These are phyloP conservation scores for Trypanosoma melophagium DNA, from an alignment of 208 protist species.

Conservation along the genomic window DNA sequence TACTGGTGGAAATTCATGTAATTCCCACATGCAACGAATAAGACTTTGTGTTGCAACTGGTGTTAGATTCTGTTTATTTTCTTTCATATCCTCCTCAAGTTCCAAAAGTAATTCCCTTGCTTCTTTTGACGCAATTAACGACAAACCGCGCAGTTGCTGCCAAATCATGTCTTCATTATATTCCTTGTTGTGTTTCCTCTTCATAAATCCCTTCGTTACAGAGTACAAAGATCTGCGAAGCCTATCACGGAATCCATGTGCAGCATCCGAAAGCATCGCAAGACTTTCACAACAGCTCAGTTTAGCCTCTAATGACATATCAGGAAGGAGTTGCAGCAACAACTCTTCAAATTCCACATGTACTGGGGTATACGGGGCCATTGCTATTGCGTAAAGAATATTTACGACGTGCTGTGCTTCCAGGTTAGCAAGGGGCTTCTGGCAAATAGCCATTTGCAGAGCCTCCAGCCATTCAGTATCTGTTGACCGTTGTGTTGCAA, in stretches of 20 bases:
- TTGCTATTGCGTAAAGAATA: conserved; percentile 12
- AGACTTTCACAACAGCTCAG: conserved; percentile 20
- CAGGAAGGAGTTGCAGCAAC: conserved; percentile 15
- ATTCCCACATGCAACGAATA: conserved; percentile 21
- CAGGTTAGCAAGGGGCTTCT: not conserved
- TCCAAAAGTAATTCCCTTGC: conserved; percentile 7
- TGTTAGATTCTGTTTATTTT: conserved; percentile 5
- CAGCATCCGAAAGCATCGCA: conserved; percentile 4
- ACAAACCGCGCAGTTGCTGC: conserved; percentile 21
- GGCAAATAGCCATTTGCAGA: conserved; percentile 14
- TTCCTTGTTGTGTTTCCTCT: not conserved
- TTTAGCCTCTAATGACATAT: conserved; percentile 22
- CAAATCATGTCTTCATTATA: not conserved
- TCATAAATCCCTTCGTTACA: not conserved
- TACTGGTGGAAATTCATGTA: conserved; percentile 19
- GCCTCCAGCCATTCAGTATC: conserved; percentile 15
- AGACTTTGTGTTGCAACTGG: conserved; percentile 12
- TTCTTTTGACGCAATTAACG: conserved; percentile 21
- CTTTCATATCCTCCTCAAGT: conserved; percentile 12
- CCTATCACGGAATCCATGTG: not conserved
- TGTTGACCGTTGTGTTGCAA: not conserved
- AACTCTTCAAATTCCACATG: conserved; percentile 12
- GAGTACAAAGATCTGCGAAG: not conserved
- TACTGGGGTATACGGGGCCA: not conserved
- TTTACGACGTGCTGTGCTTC: conserved; percentile 6